phyloP scores from a whole-genome alignment of 129 eudicot species.

The Sambucus nigra region DNA sequence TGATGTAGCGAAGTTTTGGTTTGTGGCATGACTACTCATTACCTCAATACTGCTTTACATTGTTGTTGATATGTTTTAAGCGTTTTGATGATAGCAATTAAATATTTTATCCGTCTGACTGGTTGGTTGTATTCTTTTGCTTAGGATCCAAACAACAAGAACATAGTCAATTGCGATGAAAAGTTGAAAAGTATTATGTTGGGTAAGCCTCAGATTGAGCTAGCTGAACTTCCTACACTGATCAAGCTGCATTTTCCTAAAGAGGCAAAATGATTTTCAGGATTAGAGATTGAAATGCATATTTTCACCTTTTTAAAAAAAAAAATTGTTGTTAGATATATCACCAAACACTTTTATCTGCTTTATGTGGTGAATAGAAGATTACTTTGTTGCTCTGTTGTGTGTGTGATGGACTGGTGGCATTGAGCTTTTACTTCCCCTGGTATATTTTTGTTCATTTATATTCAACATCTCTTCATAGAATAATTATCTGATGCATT shows the following conservation, averaged over 20 bases:
- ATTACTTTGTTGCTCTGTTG: background rate
- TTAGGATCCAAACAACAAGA: conserved; percentile 88
- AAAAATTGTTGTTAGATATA: background rate
- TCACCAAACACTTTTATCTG: background rate
- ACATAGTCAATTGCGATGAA: conserved; percentile 75
- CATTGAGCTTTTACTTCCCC: background rate
- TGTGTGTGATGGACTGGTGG: background rate
- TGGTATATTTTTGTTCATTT: background rate
- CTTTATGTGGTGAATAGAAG: background rate
- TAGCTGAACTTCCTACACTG: conserved; percentile 75
- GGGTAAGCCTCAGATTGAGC: conserved; percentile 81
- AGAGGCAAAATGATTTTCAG: conserved; percentile 38
- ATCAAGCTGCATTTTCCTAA: conserved; percentile 90
- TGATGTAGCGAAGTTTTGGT: background rate
- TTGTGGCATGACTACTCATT: background rate
- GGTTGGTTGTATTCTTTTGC: conserved; percentile 3
- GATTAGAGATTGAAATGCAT: background rate
- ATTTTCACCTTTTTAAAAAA: background rate
- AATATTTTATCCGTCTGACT: background rate
- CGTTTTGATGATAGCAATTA: background rate
- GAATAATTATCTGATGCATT: too few relatives aligned
- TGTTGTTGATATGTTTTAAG: conserved; percentile 1
- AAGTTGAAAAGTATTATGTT: conserved; percentile 76
- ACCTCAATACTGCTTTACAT: background rate
- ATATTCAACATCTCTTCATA: background rate